A percentile compares a stretch with the other conserved stretches of the same genome.
These are phyloP conservation scores for Adansonia rubrostipa DNA, from an alignment of 441 rosid species.

Conservation along the genomic window DNA sequence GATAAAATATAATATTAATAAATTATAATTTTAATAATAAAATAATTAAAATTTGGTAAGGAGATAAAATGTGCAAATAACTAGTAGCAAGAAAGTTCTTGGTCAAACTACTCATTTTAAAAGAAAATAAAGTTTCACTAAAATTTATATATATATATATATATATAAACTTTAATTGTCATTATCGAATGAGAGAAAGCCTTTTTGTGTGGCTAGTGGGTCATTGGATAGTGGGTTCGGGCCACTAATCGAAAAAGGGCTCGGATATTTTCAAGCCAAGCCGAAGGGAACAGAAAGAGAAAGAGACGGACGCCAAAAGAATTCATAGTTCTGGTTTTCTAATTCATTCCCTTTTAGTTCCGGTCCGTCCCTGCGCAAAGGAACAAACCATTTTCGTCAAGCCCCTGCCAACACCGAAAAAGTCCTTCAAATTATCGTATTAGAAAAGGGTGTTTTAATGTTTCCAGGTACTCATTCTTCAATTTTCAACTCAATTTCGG, in stretches of 20 bases:
- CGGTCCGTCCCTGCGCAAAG: conserved; percentile 21
- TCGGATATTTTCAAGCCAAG: conserved; percentile 28
- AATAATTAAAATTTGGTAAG: no score
- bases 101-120: no score
- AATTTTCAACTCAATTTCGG: conserved; percentile 15
- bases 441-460: neutral
- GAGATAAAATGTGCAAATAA: no score
- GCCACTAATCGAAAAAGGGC: conserved; percentile 10
- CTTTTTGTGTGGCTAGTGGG: neutral
- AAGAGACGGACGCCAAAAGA: conserved; percentile 37
- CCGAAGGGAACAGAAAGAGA: neutral
- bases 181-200: no score
- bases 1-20: no score
- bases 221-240: conserved; percentile 6
- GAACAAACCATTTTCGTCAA: conserved; percentile 14
- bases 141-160: no score
- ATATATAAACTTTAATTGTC: no score
- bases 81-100: no score
- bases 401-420: neutral
- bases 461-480: conserved; percentile 27
- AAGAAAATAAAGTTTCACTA: no score
- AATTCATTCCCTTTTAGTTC: conserved; percentile 25
- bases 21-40: no score
- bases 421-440: conserved; percentile 13
- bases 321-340: neutral